Conservation (phyloP, 495 filamentous ascomycete genomes). For the Parachaetomium inaequale region DNA sequence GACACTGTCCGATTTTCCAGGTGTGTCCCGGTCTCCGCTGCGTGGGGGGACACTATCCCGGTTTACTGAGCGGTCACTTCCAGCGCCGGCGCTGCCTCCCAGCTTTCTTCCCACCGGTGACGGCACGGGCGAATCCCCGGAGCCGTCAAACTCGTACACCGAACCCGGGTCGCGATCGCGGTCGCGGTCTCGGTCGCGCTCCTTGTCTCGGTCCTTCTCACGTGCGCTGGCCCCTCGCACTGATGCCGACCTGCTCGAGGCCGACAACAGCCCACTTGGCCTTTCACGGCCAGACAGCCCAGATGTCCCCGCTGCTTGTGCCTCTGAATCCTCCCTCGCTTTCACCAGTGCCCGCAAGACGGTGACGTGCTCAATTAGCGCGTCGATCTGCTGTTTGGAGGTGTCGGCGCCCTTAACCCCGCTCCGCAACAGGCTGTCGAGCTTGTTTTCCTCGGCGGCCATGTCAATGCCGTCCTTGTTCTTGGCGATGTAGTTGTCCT, state of each 20-base stretch:
- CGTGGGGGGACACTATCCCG: constrained; percentile 47
- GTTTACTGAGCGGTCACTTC: constrained; percentile 38
- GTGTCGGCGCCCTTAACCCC: constrained; percentile 43
- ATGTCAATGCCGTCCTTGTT: constrained; percentile 33
- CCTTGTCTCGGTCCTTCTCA: constrained; percentile 29
- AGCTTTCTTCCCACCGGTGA: constrained; percentile 53
- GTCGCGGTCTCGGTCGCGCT: constrained; percentile 28
- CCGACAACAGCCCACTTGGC: constrained; percentile 24
- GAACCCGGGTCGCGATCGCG: constrained; percentile 36
- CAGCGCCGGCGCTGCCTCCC: constrained; percentile 54
- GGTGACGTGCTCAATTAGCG: constrained; percentile 45
- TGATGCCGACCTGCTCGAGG: constrained; percentile 29
- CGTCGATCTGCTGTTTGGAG: constrained; percentile 34
- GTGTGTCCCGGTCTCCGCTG: constrained; percentile 42
- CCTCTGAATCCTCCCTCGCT: constrained; percentile 58
- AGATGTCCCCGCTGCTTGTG: constrained; percentile 43
- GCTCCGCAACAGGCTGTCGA: constrained; percentile 40
- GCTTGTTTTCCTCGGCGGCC: constrained; percentile 36
- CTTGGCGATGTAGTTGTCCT: constrained; percentile 45
- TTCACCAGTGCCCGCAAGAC: constrained; percentile 44
- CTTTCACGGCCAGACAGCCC: constrained; percentile 26
- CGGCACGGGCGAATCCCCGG: constrained; percentile 66
- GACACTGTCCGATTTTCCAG: constrained; percentile 43
- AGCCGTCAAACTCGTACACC: constrained; percentile 66
- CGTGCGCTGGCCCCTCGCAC: constrained; percentile 27